Base-by-base conservation (phyloP, 495 filamentous ascomycete genomes). In the Trichoderma parareesei region DNA sequence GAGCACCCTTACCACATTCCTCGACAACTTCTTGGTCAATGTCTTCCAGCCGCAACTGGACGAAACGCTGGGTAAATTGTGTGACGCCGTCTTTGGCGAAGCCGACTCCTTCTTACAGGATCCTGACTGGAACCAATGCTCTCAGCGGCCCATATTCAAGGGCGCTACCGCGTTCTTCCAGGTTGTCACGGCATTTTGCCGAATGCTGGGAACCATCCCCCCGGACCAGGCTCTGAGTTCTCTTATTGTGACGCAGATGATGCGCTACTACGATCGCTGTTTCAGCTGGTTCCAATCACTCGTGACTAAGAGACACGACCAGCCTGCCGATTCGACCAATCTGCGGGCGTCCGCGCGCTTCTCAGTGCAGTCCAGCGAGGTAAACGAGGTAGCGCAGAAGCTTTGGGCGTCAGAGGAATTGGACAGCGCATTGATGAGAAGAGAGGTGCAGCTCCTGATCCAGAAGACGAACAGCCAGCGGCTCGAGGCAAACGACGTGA, bases 11-110 rank as follows among this genome's bases (percentile, higher is more conserved):
- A 97, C 94, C 2, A 93, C 91, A 33, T 99, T 99, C 77, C 84
- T 99, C 11, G 94, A 99, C 72, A 95, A 99, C 73, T 98, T 98
- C 75, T 84, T 99, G 63, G 88, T 98, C 74, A 98, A 98, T 70
- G 93, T 98, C 43, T 99, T 99, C 78, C 89, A 93, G 64, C 94
- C 94, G 20, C 95, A 97, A 70, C 78, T 99, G 14, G 94, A 99
- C 63, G 94, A 99, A 71, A 97, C 95, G 0, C 85, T 99, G 7
- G 86, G 88, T 13, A 95, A 99, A 71, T 80, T 96, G 38, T 91
- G 90, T 73, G 87, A 88, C 41, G 83, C 88, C 55, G 88, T 89
- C 20, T 90, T 93, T 71, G 89, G 89, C 68, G 90, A 93, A 55
- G 71, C 86, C 10, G 91, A 97, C 74, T 88, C 92, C 18, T 99